These are phyloP conservation scores for Alternaria sp. DNA, from an alignment of 2,329 filamentous ascomycete species.

Conservation along the genomic window DNA sequence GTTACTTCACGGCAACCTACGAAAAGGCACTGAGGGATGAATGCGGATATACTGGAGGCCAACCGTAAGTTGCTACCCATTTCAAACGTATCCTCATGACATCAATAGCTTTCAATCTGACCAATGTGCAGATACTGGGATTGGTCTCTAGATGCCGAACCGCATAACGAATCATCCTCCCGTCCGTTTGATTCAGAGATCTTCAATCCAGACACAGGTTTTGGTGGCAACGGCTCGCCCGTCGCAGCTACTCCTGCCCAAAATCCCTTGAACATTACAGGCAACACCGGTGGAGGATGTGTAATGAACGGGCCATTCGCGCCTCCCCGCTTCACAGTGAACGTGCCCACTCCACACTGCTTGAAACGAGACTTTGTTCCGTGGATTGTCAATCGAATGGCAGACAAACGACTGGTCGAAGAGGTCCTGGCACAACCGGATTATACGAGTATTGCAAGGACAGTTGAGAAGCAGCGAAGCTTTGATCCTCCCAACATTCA, in stretches of 20 bases:
- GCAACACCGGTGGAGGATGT: constrained; percentile 43
- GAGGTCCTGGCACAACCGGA: constrained; percentile 34
- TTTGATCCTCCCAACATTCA: constrained; percentile 43
- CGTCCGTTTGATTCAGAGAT: constrained; percentile 20
- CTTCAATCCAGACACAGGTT: constrained; percentile 32
- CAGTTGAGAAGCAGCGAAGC: constrained; percentile 34
- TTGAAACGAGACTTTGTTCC: constrained; percentile 42
- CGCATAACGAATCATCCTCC: constrained; percentile 16
- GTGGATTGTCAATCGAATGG: constrained; percentile 29
- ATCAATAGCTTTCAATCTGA: not conserved
- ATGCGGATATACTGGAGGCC: constrained; percentile 28
- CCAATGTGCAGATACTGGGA: constrained; percentile 42
- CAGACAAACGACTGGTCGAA: constrained; percentile 23
- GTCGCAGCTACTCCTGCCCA: constrained; percentile 31
- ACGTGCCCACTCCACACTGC: constrained; percentile 32
- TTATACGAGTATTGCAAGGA: constrained; percentile 38
- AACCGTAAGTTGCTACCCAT: constrained; percentile 9
- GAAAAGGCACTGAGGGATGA: constrained; percentile 29
- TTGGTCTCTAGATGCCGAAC: constrained; percentile 31
- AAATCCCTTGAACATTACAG: constrained; percentile 33
- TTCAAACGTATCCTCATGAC: not conserved
- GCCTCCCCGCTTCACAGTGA: constrained; percentile 25
- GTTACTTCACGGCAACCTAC: constrained; percentile 29
- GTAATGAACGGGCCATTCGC: constrained; percentile 40
- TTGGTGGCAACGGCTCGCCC: constrained; percentile 45